Conservation (phyloP, 257 asterid genomes). For the Euphrasia confusa region DNA sequence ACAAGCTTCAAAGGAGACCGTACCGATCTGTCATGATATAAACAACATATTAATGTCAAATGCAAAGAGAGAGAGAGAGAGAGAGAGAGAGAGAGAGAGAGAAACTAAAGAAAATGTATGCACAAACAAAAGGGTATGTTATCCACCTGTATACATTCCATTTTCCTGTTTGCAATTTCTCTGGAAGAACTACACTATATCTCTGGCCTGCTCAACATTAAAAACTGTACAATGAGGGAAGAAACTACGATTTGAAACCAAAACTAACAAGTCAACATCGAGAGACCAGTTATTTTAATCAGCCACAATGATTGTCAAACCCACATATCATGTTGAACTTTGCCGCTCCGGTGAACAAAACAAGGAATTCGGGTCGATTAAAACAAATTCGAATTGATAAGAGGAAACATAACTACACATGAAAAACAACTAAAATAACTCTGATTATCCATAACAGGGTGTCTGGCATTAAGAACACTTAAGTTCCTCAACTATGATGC, state of each 20-base stretch:
- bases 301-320: conserved; percentile 1
- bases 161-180: conserved; percentile 84
- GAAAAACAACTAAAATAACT: not conserved
- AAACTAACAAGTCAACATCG: not conserved
- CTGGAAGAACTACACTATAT: conserved; percentile 87
- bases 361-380: too few relatives aligned
- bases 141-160: conserved; percentile 93
- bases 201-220: conserved; percentile 53
- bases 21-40: conserved; percentile 53
- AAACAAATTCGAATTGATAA: not conserved
- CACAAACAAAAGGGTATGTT: conserved; percentile 19
- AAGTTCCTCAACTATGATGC: not conserved
- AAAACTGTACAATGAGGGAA: conserved; percentile 2
- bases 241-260: not conserved
- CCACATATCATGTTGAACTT: conserved; percentile 3
- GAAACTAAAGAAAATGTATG: conserved; percentile 7
- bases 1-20: conserved; percentile 79
- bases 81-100: not conserved
- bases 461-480: not conserved
- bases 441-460: not conserved
- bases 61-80: not conserved
- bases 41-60: conserved; percentile 18
- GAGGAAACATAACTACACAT: not conserved
- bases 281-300: not conserved
- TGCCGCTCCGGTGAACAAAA: not conserved